Evolutionary conservation across 2,329 filamentous ascomycete genomes (phyloP), one percentile per base, ranked within the genome.

Genomic region (Malbranchea zuffiana): DNA sequence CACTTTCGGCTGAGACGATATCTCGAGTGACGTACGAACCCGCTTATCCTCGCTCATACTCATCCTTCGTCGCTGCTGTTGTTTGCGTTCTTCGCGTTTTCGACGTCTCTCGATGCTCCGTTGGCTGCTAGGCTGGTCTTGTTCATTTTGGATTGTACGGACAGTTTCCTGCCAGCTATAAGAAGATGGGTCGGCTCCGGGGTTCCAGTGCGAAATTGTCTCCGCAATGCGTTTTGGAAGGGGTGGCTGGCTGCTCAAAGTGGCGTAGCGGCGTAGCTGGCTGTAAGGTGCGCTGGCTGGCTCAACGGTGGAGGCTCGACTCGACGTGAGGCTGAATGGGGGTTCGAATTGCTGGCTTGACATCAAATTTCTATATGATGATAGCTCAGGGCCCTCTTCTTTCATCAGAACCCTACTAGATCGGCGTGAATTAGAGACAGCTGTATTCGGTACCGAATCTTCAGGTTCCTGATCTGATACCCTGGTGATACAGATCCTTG

Each of bases 201-300:
- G 39, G 38, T 48, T 42, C 61, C 61, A 64, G 27, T 62, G 55
- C 2, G 54, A 54, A 13, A 63, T 50, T 18, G 61, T 47, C 24
- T 41, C 50, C 20, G 44, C 20, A 11, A 55, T 47, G 17, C 47
- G 53, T 25, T 39, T 48, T 18, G 52, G 42, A 19, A 48, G 36
- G 6, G 47, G 17, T 11, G 43, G 44, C 24, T 47, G 44, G 3
- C 32, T 15, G 17, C 50, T 51, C 32, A 58, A 48, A 1, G 40
- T 49, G 4, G 55, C 56, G 30, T 56, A 54, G 25, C 50, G 46
- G n/a, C 53, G 46, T 12, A 62, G 45, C 21, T 18, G 35, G 7
- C 24, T 17, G 21, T 31, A 35, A 4, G 32, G 27, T 3, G 21
- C n/a, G 1, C 15, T 21, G 16, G n/a, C 11, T 7, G 19, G 19